Conservation (phyloP, 495 filamentous ascomycete genomes). For the Chlorociboria aeruginascens region DNA sequence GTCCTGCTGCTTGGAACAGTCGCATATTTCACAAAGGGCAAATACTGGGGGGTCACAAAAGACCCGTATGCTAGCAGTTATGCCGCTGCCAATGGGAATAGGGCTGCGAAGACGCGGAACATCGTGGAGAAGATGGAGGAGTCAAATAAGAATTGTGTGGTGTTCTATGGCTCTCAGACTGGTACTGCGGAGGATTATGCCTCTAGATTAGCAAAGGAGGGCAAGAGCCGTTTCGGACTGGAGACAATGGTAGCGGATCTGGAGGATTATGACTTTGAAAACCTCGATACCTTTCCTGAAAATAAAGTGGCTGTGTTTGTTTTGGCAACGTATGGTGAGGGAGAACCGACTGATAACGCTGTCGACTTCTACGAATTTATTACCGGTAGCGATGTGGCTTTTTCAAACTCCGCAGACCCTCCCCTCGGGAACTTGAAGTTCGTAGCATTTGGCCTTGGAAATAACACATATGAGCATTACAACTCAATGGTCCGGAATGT, state of each 20-base stretch:
- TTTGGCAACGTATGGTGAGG: constrained; percentile 94
- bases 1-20: constrained; percentile 74
- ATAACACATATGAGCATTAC: constrained; percentile 99
- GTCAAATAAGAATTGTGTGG: constrained; percentile 88
- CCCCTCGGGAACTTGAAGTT: constrained; percentile 80
- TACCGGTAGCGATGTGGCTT: constrained; percentile 63
- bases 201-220: constrained; percentile 94
- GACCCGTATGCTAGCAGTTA: constrained; percentile 75
- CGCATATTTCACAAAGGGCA: constrained; percentile 96
- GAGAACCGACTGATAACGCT: constrained; percentile 96
- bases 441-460: constrained; percentile 88
- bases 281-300: constrained; percentile 75
- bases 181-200: constrained; percentile 98
- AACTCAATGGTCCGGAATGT: constrained; percentile 95
- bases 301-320: constrained; percentile 94
- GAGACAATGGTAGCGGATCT: constrained; percentile 98
- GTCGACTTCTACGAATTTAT: constrained; percentile 99
- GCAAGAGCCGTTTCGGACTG: constrained; percentile 86
- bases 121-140: constrained; percentile 95
- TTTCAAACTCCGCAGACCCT: constrained; percentile 67
- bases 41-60: constrained; percentile 75
- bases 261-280: constrained; percentile 96
- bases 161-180: constrained; percentile 97
- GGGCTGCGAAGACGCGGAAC: constrained; percentile 80
- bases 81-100: constrained; percentile 54